phyloP scores from a whole-genome alignment of 73 alveolate species.

The Paramecium tetraurelia region DNA sequence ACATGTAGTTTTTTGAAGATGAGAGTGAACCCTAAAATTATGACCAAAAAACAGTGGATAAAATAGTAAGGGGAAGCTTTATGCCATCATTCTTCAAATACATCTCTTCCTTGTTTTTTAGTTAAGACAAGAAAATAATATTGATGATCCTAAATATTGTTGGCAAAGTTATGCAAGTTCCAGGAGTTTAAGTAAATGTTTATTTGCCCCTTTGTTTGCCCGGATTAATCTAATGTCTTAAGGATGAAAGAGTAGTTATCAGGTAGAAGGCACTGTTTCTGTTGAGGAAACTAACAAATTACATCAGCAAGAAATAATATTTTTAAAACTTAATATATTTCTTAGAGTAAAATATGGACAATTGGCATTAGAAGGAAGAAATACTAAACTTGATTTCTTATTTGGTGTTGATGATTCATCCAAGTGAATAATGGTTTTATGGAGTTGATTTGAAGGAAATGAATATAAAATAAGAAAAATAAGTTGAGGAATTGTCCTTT shows the following conservation, averaged over 20 bases:
- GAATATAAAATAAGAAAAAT: not conserved
- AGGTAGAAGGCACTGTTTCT: not conserved
- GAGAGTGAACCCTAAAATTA: not conserved
- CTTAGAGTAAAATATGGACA: not conserved
- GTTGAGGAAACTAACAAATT: not conserved
- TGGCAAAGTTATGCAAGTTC: not conserved
- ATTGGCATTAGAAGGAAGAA: conserved; percentile 31
- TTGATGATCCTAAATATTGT: not conserved
- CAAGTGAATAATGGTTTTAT: conserved; percentile 24
- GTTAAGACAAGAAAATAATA: not conserved
- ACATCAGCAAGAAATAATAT: not conserved
- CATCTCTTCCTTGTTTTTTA: not conserved
- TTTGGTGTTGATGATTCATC: not conserved
- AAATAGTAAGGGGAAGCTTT: not conserved
- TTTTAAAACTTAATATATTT: conserved; percentile 9
- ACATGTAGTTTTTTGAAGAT: not conserved
- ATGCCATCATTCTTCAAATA: conserved; percentile 31
- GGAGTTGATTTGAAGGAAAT: not conserved
- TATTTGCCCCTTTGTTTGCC: not conserved
- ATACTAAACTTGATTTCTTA: not conserved
- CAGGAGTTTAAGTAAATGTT: conserved; percentile 23
- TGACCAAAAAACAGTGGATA: not conserved
- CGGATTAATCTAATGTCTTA: not conserved
- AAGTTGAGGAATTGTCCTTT: not conserved
- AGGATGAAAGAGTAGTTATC: conserved; percentile 15